These are phyloP conservation scores for Parmales sp. DNA, from an alignment of 108 stramenopile genomes.

Conservation along the genomic window DNA sequence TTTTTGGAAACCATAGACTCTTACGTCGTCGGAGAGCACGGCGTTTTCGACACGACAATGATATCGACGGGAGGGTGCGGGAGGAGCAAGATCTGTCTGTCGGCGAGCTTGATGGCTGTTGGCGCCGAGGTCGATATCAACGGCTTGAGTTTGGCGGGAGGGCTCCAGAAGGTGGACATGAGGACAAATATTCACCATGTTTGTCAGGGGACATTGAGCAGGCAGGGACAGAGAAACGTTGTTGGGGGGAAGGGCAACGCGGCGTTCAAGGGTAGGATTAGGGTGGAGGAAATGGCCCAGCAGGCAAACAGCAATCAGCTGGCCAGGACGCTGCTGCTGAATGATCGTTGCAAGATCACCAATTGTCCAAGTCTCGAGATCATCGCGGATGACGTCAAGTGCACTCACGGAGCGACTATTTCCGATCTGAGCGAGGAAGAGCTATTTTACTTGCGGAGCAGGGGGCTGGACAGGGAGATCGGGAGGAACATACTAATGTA, in stretches of 20 bases:
- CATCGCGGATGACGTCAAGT: constrained; percentile 87
- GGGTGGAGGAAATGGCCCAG: constrained; percentile 83
- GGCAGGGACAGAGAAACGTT: constrained; percentile 82
- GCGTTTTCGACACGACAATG: constrained; percentile 42
- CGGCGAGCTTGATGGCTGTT: constrained; percentile 51
- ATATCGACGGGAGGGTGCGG: constrained; percentile 73
- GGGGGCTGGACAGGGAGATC: constrained; percentile 61
- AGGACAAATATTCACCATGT: constrained; percentile 83
- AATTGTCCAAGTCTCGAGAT: constrained; percentile 86
- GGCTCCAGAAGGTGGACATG: constrained; percentile 68
- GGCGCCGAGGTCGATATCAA: constrained; percentile 50
- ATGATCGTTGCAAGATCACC: constrained; percentile 68
- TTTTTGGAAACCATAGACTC: constrained; percentile 71
- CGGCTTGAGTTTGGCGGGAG: constrained; percentile 66
- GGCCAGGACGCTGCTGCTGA: constrained; percentile 71
- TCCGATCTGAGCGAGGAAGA: constrained; percentile 88
- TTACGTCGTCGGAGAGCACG: constrained; percentile 58
- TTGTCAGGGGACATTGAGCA: constrained; percentile 59
- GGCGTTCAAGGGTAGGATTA: constrained; percentile 83
- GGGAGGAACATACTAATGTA: constrained; percentile 75
- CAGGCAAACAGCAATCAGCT: constrained; percentile 83
- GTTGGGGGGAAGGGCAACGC: constrained; percentile 71
- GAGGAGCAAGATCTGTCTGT: constrained; percentile 51
- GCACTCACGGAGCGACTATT: constrained; percentile 91
- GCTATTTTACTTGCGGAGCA: constrained; percentile 77